Evolutionary conservation across 371 early-diverging fungal species (phyloP), one percentile per base, ranked within the genome.

Genomic region (Capillidium heterosporum): DNA sequence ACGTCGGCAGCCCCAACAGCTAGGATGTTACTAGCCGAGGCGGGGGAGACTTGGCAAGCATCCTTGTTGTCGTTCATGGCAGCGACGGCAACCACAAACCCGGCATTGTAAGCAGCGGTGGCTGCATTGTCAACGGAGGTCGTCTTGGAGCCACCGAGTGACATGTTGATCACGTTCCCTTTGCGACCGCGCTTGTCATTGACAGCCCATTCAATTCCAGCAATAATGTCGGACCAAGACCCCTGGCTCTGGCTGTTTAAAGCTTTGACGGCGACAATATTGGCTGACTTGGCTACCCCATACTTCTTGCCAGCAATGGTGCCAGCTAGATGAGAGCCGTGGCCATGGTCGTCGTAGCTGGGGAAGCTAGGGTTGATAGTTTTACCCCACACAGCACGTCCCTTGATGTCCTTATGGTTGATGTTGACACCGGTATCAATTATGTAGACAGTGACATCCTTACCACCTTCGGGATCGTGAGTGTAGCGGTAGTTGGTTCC

Each of bases 261-360:
- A 32, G 58, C 70, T 73, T 94, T 94, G 65, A 96, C 88, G 8
- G 92, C 92, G 21, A 92, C 81, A 27, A 94, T 72, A 17, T 74
- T 72, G n/a, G 88, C 88, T 58, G 28, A 51, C 8, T 52, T 52
- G 5, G 17, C 23, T 7, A 52, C 35, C 11, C 50, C 50, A 24
- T 50, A 50, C 26, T 13, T 50, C 19, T 28, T 13, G 8, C 19
- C 13, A 15, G 15, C 50, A 24, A 50, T 50, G 5, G 50, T 50
- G 17, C 50, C 50, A 50, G 50, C 50, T 23, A 15, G 83, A 63
- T 90, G 89, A 21, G 89, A 85, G 55, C 83, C 83, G 48, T 67
- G 68, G 19, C 68, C 68, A 59, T 67, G 63, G 46, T 62, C 53
- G 50, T 65, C 71, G 21, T 57, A 60, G 57, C 60, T 59, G 28